These are phyloP conservation scores for Seiridium unicorne DNA, from an alignment of 2,329 filamentous ascomycete genomes.

Conservation along the genomic window DNA sequence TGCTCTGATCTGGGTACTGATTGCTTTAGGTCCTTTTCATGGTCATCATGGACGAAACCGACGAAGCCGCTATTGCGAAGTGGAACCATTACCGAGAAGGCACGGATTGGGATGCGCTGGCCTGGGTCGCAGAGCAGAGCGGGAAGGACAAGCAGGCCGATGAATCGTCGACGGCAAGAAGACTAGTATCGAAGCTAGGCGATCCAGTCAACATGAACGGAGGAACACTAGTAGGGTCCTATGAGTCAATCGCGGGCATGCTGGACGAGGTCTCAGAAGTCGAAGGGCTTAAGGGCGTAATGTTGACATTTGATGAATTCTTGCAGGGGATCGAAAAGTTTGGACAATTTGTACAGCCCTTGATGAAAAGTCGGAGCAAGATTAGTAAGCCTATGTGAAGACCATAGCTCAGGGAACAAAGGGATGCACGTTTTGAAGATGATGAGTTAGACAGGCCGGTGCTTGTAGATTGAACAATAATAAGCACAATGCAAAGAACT, in stretches of 20 bases:
- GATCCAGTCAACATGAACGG: constrained; percentile 12
- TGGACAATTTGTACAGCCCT: constrained; percentile 7
- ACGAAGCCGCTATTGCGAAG: constrained; percentile 10
- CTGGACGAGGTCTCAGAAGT: constrained; percentile 10
- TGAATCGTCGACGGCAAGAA: constrained; percentile 5
- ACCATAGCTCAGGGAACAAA: too few species aligned
- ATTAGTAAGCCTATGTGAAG: neutral
- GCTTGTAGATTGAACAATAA: too few species aligned
- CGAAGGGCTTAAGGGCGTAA: constrained; percentile 9
- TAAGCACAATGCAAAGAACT: too few species aligned
- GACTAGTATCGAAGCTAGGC: constrained; percentile 5
- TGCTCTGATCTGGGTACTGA: too few species aligned
- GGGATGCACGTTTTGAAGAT: neutral
- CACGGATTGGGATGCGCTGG: constrained; percentile 9
- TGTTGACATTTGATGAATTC: constrained; percentile 11
- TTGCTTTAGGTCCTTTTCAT: constrained; percentile 6
- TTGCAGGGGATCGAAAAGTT: constrained; percentile 8
- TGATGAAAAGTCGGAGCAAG: constrained; percentile 10
- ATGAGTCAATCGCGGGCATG: constrained; percentile 9
- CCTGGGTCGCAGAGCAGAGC: constrained; percentile 10
- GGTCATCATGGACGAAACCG: constrained; percentile 10
- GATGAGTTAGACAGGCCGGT: neutral
- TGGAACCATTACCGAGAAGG: constrained; percentile 9
- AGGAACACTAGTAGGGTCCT: constrained; percentile 6
- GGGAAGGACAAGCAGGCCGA: constrained; percentile 9